These are phyloP conservation scores for Colletotrichum tabaci DNA, from an alignment of 2,329 filamentous ascomycete species.

Conservation along the genomic window DNA sequence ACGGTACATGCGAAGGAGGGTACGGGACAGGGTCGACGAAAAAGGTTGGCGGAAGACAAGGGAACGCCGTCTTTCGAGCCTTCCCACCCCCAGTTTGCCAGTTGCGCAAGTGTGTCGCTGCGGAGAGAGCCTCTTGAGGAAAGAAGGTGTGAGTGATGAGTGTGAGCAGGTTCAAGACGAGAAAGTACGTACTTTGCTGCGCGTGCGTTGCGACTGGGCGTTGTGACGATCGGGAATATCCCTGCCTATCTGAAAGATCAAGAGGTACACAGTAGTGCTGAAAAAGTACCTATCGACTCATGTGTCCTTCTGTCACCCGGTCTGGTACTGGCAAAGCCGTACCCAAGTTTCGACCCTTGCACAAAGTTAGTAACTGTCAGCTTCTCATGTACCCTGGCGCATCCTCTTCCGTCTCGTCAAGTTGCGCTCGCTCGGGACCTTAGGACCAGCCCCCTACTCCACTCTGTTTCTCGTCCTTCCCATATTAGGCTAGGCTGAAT, in stretches of 20 bases:
- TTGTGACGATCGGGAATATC: neutral
- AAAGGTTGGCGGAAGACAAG: slow-evolving; percentile 41
- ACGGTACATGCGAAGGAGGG: slow-evolving; percentile 31
- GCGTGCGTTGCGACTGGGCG: neutral
- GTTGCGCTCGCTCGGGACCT: neutral
- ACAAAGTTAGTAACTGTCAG: slow-evolving; percentile 21
- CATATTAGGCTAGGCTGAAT: slow-evolving; percentile 22
- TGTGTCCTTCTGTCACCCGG: no score
- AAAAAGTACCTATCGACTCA: neutral
- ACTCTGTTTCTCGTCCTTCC: slow-evolving; percentile 16
- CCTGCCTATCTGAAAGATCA: neutral
- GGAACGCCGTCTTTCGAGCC: slow-evolving; percentile 40
- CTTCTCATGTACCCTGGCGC: neutral
- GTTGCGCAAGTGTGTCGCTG: slow-evolving; percentile 25
- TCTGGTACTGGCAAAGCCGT: neutral
- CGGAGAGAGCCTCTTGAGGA: slow-evolving; percentile 19
- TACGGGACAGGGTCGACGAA: slow-evolving; percentile 36
- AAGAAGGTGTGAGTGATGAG: slow-evolving; percentile 3
- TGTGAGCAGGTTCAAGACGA: neutral
- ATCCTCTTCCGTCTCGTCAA: neutral
- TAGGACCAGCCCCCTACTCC: slow-evolving; percentile 8
- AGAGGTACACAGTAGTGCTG: neutral
- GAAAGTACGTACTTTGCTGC: neutral
- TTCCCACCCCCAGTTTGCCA: slow-evolving; percentile 25
- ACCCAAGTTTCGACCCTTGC: neutral